phyloP scores from a whole-genome alignment of 1,284 basidiomycete species.

The Hortiboletus rubellus region DNA sequence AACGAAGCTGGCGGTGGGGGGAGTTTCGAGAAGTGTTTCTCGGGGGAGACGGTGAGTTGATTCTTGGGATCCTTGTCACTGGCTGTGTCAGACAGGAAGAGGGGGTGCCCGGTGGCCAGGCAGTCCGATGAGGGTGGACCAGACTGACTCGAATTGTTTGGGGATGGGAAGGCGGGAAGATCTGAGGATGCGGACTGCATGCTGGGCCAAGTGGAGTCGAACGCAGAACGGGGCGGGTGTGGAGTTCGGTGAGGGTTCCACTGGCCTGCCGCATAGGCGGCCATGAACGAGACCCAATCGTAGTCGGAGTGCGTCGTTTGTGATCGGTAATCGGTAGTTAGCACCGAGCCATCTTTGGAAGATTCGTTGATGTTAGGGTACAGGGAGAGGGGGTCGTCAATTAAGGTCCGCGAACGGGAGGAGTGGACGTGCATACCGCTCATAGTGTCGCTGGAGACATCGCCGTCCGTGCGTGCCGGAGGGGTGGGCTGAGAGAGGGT shows the following conservation, averaged over 20 bases:
- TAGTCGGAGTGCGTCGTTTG: conserved; percentile 42
- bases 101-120: conserved; percentile 3
- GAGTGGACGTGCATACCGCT: conserved; percentile 22
- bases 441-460: conserved; percentile 19
- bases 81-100: conserved; percentile 14
- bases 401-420: not conserved
- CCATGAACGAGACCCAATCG: conserved; percentile 77
- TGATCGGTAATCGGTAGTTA: conserved; percentile 16
- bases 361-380: conserved; percentile 19
- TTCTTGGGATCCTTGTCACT: conserved; percentile 27
- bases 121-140: conserved; percentile 15
- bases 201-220: conserved; percentile 24
- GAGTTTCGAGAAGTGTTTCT: conserved; percentile 32
- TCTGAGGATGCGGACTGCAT: conserved; percentile 14
- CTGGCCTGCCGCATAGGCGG: conserved; percentile 71
- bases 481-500: conserved; percentile 5
- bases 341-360: conserved; percentile 15
- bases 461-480: conserved; percentile 8
- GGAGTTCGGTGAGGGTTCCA: conserved; percentile 83
- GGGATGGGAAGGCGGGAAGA: not conserved
- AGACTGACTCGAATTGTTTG: conserved; percentile 12
- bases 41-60: conserved; percentile 28
- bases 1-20: conserved; percentile 26
- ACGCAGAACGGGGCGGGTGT: conserved; percentile 52
- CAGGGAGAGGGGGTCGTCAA: conserved; percentile 20